Evolutionary conservation across 371 early-diverging fungal genomes (phyloP).

Genomic region (Blakeslea trispora): DNA sequence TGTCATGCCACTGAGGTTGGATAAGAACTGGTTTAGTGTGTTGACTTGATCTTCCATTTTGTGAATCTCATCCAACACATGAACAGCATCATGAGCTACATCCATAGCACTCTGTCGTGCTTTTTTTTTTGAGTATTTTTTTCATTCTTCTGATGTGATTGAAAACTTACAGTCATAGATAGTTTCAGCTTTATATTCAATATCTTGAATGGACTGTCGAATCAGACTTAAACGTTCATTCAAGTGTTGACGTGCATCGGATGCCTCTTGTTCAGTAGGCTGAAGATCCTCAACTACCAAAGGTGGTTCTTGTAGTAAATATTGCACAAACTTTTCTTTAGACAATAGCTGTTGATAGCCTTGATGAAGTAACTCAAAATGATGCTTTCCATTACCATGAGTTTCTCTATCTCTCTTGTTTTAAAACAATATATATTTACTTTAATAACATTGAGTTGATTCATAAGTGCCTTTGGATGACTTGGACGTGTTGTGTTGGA

Average conservation of each 20-base stretch:
- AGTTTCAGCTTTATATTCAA: background rate
- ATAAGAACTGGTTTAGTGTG: conserved; percentile 3
- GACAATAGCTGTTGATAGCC: conserved; percentile 1
- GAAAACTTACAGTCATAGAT: background rate
- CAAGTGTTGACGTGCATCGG: background rate
- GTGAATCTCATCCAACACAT: background rate
- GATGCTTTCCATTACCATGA: no score
- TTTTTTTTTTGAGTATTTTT: no score
- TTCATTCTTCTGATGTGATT: no score
- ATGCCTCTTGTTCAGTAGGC: background rate
- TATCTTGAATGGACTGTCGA: background rate
- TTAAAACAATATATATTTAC: background rate
- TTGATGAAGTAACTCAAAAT: background rate
- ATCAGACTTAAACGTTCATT: background rate
- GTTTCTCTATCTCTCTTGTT: no score
- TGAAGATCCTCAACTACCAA: background rate
- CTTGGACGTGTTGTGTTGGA: background rate
- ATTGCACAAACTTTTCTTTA: conserved; percentile 12
- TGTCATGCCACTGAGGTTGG: conserved; percentile 6
- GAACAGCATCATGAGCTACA: background rate
- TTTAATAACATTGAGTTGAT: background rate
- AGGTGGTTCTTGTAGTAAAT: conserved; percentile 15
- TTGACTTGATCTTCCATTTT: conserved; percentile 6
- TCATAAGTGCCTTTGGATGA: conserved; percentile 3
- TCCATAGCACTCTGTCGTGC: background rate